Percentiles rank a stretch among this genome's conserved stretches.
Evolutionary conservation across 2,329 filamentous ascomycete genomes (phyloP).

Genomic region (Phialophora chinensis): DNA sequence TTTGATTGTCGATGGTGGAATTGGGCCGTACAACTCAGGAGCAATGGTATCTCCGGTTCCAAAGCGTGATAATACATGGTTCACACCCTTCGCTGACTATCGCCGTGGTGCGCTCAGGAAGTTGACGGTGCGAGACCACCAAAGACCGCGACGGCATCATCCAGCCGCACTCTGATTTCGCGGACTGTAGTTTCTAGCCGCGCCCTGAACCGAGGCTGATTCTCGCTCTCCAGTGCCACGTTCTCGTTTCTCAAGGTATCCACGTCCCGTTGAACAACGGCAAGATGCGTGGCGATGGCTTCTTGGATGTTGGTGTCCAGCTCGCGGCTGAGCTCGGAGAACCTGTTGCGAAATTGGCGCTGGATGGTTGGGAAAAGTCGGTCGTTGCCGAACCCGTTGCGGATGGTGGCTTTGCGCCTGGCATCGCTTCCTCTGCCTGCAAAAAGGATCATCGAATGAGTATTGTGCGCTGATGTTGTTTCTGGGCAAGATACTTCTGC

Average conservation of each 20-base stretch:
- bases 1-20: too few relatives aligned
- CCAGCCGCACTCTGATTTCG: constrained; percentile 5
- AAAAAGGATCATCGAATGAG: not conserved
- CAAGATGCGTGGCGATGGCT: constrained; percentile 7
- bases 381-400: constrained; percentile 6
- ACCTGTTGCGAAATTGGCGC: constrained; percentile 2
- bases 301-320: constrained; percentile 8
- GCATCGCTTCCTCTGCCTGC: constrained; percentile 15
- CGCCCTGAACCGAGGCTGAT: constrained; percentile 6
- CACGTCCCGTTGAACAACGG: constrained; percentile 13
- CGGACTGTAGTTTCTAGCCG: constrained; percentile 8
- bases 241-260: constrained; percentile 18
- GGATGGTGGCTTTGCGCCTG: constrained; percentile 11
- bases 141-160: constrained; percentile 1
- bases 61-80: too few relatives aligned
- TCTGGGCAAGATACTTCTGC: not conserved
- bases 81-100: too few relatives aligned
- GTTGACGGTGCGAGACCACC: not conserved
- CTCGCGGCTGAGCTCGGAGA: constrained; percentile 7
- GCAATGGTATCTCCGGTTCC: too few relatives aligned
- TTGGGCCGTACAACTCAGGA: too few relatives aligned
- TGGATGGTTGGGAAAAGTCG: constrained; percentile 11
- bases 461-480: not conserved
- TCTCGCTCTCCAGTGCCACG: constrained; percentile 23
- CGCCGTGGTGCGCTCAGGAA: too few relatives aligned